Base-by-base conservation (phyloP, 2,329 filamentous ascomycete species). In the Penicillium sp. region DNA sequence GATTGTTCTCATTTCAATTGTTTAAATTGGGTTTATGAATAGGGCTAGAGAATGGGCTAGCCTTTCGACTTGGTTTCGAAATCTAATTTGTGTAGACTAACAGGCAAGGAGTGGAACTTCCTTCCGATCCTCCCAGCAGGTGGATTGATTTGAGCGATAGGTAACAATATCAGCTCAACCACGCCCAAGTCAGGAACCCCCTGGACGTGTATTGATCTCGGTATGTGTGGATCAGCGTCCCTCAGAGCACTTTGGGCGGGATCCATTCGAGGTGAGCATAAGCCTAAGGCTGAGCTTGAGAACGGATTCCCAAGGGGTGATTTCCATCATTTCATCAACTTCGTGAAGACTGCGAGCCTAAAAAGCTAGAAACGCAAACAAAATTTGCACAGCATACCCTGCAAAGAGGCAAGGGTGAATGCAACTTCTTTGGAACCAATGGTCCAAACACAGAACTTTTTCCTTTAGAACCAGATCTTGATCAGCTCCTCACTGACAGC, bases 401-500 rank as follows among this genome's bases (percentile, higher is more conserved):
- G 54, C 42, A 57, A 13, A 37, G 10, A 38, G 51, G 28, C 33
- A 49, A 24, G n/a, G 44, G 22, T 26, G 33, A 37, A 37, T 47
- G 19, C 44, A n/a, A 38, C 28, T 35, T 17, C 40, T 38, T 38
- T 28, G 8, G 30, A 37, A n/a, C 12, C 44, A 49, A 33, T 35
- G 17, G 10, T 37, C 38, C 15, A n/a, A 49, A 37, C n/a, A 22
- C 28, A 37, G 7, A 22, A 13, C 30, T 35, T 49, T 54, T 50
- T 53, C 26, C 19, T 5, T 15, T 71, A 82, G 62, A 81, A 82
- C 80, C 80, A 82, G 58, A 89, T 87, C 77, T 89, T 89, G 75
- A 89, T 89, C 69, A 89, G 73, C 73, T 89, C 86, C 73, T 89
- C 87, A 61, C 86, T 88, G 40, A 89, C 87, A 8, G 87, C 87